Evolutionary conservation across 2,329 filamentous ascomycete species (phyloP), one percentile per base, ranked within the genome.

Genomic region (Dendryphion nanum): DNA sequence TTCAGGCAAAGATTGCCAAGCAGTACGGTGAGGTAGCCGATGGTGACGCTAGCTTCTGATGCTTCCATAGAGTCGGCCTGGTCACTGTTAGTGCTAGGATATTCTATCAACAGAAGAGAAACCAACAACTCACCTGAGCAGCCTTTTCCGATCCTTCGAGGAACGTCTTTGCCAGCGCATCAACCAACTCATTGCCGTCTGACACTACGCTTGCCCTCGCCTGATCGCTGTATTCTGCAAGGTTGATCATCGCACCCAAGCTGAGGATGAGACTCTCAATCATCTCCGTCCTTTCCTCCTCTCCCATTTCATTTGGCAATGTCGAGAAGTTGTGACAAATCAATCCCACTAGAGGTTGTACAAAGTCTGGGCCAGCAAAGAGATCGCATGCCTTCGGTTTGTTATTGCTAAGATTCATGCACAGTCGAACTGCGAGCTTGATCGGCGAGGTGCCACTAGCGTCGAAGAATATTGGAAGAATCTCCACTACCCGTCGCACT

Each of bases 401-500:
- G 51, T 89, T 87, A 68, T 95, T 95, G 6, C 89, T 93, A 34
- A 90, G 76, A 54, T 95, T 95, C 46, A 95, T 77, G 23, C 87
- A 83, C 4, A 96, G 75, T 40, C 86, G 81, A 32, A 91, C 70
- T 18, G 80, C 67, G 14, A 81, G 63, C 61, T 69, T 57, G 14
- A 51, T 51, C 18, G 50, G 53, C 6, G 50, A 43, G 33, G 42
- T 17, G 8, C 35, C 44, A 3, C 41, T 45, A 17, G 40, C 37
- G 15, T 48, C 32, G 21, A 65, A 57, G 29, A 64, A 53, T 17
- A 50, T 35, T 10, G 65, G 53, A 20, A 67, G 53, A 2, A 75
- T 64, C 31, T 73, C 69, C 2, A 75, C 73, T 21, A 83, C 64
- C 4, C 71, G 69, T 3, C 75, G 71, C 13, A 83, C 63, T 33